These are phyloP conservation scores for Salmacisia buchloeana DNA, from an alignment of 1,284 basidiomycete genomes.

Conservation along the genomic window DNA sequence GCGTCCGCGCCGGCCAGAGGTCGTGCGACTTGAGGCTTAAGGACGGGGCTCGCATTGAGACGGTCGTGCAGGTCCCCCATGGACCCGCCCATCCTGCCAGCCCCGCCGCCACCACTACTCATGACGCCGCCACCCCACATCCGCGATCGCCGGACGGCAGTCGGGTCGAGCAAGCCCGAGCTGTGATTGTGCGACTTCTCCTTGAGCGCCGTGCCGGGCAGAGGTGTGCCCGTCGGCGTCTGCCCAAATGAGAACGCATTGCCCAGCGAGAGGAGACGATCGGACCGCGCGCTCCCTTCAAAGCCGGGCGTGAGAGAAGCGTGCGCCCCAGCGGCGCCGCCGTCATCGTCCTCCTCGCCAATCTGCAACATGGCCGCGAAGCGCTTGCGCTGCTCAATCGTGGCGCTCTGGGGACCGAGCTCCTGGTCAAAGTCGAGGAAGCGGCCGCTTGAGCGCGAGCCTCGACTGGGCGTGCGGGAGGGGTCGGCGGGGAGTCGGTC, in stretches of 20 bases:
- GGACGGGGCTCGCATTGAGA: neutral
- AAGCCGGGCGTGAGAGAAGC: no score
- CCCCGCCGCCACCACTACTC: no score
- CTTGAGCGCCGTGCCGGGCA: neutral
- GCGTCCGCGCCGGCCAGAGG: neutral
- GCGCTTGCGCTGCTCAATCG: constrained; percentile 1
- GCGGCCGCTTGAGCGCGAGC: neutral
- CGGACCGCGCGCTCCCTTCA: no score
- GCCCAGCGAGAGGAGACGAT: no score
- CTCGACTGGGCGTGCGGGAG: neutral
- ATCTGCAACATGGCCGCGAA: constrained; percentile 4
- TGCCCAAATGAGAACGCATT: no score
- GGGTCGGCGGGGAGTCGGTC: neutral
- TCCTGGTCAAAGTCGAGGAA: constrained; percentile 8
- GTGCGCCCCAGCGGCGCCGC: neutral
- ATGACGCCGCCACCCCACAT: neutral
- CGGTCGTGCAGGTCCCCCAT: neutral
- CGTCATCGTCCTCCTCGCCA: neutral
- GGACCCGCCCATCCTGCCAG: neutral
- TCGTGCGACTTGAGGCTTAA: neutral
- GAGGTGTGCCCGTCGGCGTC: no score
- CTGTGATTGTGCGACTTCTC: constrained; percentile 6
- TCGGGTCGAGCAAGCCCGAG: neutral
- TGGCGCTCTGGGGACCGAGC: neutral
- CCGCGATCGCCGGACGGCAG: neutral